These are phyloP conservation scores for Sarcocystis neurona DNA, from an alignment of 169 alveolate genomes.

Conservation along the genomic window DNA sequence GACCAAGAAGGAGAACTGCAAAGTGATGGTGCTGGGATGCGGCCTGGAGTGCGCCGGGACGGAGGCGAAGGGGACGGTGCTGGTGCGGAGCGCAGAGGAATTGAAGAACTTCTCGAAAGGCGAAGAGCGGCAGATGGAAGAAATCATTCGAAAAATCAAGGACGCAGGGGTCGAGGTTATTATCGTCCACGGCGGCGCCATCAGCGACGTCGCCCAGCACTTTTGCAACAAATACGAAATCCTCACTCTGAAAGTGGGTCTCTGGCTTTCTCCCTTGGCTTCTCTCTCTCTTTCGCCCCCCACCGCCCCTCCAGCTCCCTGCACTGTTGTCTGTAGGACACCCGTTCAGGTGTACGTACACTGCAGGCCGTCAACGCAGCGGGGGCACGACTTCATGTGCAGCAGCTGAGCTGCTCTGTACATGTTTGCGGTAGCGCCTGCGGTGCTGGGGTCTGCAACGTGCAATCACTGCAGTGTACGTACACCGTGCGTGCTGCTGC, in stretches of 20 bases:
- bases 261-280: not conserved
- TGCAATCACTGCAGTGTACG: too few relatives aligned
- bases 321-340: too few relatives aligned
- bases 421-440: too few relatives aligned
- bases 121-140: conserved; percentile 73
- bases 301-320: too few relatives aligned
- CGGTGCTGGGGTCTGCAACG: too few relatives aligned
- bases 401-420: too few relatives aligned
- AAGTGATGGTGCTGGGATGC: conserved; percentile 94
- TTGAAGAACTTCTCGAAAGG: conserved; percentile 78
- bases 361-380: too few relatives aligned
- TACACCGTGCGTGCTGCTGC: too few relatives aligned
- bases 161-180: conserved; percentile 89
- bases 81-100: conserved; percentile 96
- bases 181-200: conserved; percentile 93
- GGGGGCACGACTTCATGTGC: too few relatives aligned
- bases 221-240: conserved; percentile 95
- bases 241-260: conserved; percentile 86
- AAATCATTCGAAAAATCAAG: conserved; percentile 57
- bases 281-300: not conserved
- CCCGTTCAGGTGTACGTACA: too few relatives aligned
- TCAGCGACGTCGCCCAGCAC: conserved; percentile 96
- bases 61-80: conserved; percentile 99
- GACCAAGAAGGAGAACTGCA: conserved; percentile 89
- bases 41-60: conserved; percentile 93